Percentiles rank a stretch among this genome's conserved stretches.
phyloP scores from a whole-genome alignment of 768 basidiomycete genomes.

The Naematelia aurantialba region DNA sequence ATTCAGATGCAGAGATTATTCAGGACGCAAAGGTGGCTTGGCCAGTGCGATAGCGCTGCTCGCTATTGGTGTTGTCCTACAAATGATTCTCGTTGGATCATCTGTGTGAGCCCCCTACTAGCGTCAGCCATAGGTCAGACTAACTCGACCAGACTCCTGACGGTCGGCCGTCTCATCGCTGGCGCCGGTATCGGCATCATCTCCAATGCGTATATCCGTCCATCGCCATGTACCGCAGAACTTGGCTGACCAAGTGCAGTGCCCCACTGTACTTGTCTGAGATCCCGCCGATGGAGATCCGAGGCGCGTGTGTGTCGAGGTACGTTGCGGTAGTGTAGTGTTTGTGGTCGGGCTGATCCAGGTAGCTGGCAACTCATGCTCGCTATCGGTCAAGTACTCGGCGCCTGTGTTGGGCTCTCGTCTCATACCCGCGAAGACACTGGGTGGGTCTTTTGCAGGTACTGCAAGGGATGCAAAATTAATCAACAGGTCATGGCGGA shows the following conservation, averaged over 20 bases:
- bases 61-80: conserved; percentile 43
- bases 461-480: background rate
- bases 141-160: conserved; percentile 39
- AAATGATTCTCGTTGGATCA: conserved; percentile 31
- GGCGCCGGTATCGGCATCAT: conserved; percentile 47
- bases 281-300: conserved; percentile 47
- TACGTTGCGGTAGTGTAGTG: background rate
- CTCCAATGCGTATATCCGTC: conserved; percentile 28
- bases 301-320: conserved; percentile 45
- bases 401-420: conserved; percentile 48
- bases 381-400: conserved; percentile 50
- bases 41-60: conserved; percentile 35
- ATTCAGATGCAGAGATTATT: conserved; percentile 31
- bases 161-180: conserved; percentile 48
- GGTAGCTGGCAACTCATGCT: conserved; percentile 48
- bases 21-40: conserved; percentile 47
- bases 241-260: conserved; percentile 6
- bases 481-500: conserved; percentile 38
- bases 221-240: background rate
- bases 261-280: conserved; percentile 50
- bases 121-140: background rate
- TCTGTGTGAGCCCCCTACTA: conserved; percentile 17
- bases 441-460: conserved; percentile 10
- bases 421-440: conserved; percentile 31
- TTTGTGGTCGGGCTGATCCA: background rate